These are phyloP conservation scores for Acer yangbiense DNA, from an alignment of 345 rosid species.

Conservation along the genomic window DNA sequence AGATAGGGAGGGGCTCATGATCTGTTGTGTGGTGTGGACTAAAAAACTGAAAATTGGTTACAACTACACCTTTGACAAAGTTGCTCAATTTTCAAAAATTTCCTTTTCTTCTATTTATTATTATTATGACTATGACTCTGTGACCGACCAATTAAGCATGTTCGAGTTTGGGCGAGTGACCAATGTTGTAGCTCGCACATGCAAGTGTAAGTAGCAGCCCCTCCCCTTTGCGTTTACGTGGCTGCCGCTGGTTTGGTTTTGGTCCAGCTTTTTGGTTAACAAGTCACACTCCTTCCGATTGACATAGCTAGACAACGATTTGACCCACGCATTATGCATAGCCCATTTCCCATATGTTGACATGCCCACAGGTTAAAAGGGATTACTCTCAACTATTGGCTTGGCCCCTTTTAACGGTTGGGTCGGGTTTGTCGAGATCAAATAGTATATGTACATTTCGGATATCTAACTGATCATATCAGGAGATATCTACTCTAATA, in stretches of 20 bases:
- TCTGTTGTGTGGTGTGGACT: neutral
- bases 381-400: too few relatives aligned
- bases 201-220: neutral
- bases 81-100: neutral
- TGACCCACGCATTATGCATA: neutral
- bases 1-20: too few relatives aligned
- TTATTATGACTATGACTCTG: neutral
- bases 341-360: too few relatives aligned
- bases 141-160: neutral
- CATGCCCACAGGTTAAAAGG: too few relatives aligned
- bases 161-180: neutral
- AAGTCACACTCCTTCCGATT: too few relatives aligned
- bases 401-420: too few relatives aligned
- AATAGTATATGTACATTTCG: too few relatives aligned
- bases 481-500: too few relatives aligned
- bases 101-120: neutral
- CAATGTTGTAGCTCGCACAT: constrained; percentile 4
- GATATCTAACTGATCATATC: too few relatives aligned
- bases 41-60: neutral
- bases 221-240: neutral
- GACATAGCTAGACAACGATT: neutral
- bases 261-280: neutral
- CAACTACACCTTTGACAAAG: constrained; percentile 23
- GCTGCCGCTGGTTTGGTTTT: neutral
- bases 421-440: too few relatives aligned